phyloP scores from a whole-genome alignment of 768 basidiomycete species.

The Coprinopsis strossmayeri region DNA sequence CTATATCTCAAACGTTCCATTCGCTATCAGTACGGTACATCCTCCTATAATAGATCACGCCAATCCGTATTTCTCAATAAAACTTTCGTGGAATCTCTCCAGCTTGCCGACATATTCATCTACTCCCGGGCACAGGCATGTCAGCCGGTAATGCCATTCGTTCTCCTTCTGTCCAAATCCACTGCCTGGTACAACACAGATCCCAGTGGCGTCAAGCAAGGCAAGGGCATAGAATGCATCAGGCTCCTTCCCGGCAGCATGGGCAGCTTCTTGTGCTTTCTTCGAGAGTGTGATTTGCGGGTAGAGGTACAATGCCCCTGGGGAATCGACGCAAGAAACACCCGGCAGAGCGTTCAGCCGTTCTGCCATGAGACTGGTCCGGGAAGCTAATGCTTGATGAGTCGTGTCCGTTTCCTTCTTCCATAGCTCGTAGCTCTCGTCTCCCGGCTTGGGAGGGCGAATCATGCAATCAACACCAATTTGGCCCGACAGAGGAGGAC shows the following conservation, averaged over 20 bases:
- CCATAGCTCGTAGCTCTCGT: constrained; percentile 74
- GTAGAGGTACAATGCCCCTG: constrained; percentile 93
- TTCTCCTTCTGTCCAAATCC: constrained; percentile 94
- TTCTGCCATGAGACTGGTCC: constrained; percentile 66
- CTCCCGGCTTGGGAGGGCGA: constrained; percentile 76
- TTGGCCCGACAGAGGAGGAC: constrained; percentile 87
- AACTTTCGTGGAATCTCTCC: constrained; percentile 40
- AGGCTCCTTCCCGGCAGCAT: constrained; percentile 65
- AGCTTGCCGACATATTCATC: constrained; percentile 88
- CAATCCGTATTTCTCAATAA: constrained; percentile 27
- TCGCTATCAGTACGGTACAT: too few species aligned
- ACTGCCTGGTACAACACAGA: constrained; percentile 89
- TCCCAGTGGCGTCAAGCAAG: constrained; percentile 83
- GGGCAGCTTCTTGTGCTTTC: constrained; percentile 69
- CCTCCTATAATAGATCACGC: too few species aligned
- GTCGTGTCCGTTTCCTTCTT: constrained; percentile 78
- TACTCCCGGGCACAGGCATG: constrained; percentile 90
- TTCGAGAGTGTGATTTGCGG: constrained; percentile 73
- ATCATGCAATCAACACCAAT: constrained; percentile 93
- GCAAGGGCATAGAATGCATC: constrained; percentile 86
- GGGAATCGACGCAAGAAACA: constrained; percentile 84
- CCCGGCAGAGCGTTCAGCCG: constrained; percentile 81
- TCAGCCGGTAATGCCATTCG: constrained; percentile 87
- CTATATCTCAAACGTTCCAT: too few species aligned
- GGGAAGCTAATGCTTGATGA: constrained; percentile 64